A percentile compares a stretch with the other conserved stretches of the same genome.
phyloP scores from a whole-genome alignment of 306 rosid genomes.

The Erythrophleum fordii region DNA sequence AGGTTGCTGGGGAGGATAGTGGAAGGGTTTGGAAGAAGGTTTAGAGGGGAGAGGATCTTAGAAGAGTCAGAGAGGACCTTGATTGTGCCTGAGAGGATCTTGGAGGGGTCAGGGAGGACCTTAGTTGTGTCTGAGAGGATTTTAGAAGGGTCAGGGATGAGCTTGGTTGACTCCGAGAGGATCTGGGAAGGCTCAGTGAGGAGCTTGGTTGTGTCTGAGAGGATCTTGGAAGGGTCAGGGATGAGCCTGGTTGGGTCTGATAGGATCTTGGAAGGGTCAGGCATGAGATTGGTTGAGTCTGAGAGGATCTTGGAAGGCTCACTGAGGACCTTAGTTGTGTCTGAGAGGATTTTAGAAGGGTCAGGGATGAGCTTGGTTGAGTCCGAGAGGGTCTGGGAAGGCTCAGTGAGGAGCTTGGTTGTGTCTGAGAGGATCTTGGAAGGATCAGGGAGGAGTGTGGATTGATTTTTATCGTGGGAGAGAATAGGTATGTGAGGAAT shows the following conservation, averaged over 20 bases:
- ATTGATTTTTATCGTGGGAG: too few species aligned
- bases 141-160: not conserved
- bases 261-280: not conserved
- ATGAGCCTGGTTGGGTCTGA: not conserved
- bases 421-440: not conserved
- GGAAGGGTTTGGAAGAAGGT: not conserved
- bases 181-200: not conserved
- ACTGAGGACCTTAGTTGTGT: not conserved
- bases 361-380: not conserved
- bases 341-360: not conserved
- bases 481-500: too few species aligned
- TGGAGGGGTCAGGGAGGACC: not conserved
- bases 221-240: not conserved
- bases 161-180: not conserved
- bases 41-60: too few species aligned
- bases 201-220: not conserved
- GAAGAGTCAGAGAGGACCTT: not conserved
- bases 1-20: not conserved
- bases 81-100: not conserved
- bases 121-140: not conserved
- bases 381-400: not conserved
- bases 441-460: not conserved
- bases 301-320: not conserved
- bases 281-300: not conserved
- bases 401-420: not conserved